Evolutionary conservation across 2,329 filamentous ascomycete species (phyloP).

Genomic region (Fusarium sp.): DNA sequence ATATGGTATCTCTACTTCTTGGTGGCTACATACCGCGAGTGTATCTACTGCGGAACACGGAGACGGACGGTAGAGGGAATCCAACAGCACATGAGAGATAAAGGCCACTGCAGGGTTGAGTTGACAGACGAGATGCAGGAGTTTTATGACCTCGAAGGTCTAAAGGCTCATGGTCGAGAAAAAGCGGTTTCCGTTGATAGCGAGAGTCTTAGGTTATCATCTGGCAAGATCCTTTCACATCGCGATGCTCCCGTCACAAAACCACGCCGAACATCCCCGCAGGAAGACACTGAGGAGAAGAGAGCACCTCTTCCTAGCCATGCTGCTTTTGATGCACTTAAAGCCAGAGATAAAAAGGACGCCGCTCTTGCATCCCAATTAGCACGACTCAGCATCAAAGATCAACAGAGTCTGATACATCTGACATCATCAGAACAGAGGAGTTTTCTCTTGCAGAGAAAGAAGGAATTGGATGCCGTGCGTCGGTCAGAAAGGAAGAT

Average conservation of each 20-base stretch:
- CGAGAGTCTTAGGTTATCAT: constrained; percentile 18
- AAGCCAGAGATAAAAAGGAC: constrained; percentile 5
- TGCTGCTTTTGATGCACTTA: background rate
- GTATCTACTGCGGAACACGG: constrained; percentile 57
- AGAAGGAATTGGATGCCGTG: constrained; percentile 20
- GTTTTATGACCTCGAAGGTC: constrained; percentile 48
- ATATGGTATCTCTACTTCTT: constrained; percentile 58
- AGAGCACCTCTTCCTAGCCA: background rate
- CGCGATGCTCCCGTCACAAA: background rate
- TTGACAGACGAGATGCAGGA: constrained; percentile 47
- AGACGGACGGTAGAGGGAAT: constrained; percentile 53
- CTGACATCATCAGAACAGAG: constrained; percentile 27
- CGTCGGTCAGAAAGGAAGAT: constrained; percentile 7
- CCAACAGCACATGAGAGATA: constrained; percentile 60
- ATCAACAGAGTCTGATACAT: constrained; percentile 33
- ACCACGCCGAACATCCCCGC: background rate
- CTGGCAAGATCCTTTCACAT: constrained; percentile 31
- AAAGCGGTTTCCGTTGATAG: background rate
- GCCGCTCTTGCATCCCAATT: constrained; percentile 18
- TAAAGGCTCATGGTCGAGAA: background rate
- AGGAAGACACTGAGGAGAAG: background rate
- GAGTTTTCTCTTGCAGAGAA: constrained; percentile 7
- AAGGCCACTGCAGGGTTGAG: constrained; percentile 57
- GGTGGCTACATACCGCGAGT: constrained; percentile 58
- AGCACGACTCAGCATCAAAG: constrained; percentile 4